Evolutionary conservation across 257 asterid genomes (phyloP), one percentile per base, ranked within the genome.

Genomic region (Mentha longifolia): DNA sequence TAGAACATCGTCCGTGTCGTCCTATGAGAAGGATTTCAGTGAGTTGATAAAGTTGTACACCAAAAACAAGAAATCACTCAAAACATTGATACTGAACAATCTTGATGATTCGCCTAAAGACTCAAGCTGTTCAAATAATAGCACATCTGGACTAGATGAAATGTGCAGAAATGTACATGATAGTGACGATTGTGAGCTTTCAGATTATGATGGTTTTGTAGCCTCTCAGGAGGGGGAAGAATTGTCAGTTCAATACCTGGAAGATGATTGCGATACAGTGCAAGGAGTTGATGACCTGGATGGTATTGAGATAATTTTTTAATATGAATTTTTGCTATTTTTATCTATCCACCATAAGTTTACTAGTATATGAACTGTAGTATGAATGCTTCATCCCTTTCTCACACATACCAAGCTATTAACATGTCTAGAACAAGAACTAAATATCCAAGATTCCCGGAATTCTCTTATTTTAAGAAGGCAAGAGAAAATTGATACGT

Each of bases 221-320:
- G 72, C 80, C 46, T 61, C 85, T 76, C 59, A 68, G 42, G 70
- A 83, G 75, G 89, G 79, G 74, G 70, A 74, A 56, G 76, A 83
- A 72, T 72, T 90, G 71, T 84, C 96, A 60, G 88, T 90, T 65
- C 82, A 86, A 67, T 90, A 52, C 76, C 83, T 90, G 59, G 96
- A 87, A 86, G 96, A 86, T 78, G 96, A 84, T 66, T 83, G 78
- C 61, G 95, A 90, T 77, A 45, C 71, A 47, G 68, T 81, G 65
- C 85, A 65, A 69, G 89, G 81, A 58, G 90, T 59, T 16, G 89
- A 90, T 83, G 96, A 90, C 80, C 80, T 90, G 42, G 96, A 90
- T 71, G 95, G 96, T 87, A 84, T 77, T 64, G 51, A 57, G 8
- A 35, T 8, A 15, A 58, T 41, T 59, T 52, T 49, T 57, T 17